Evolutionary conservation across 495 filamentous ascomycete species (phyloP).

Genomic region (Tuber magnatum): DNA sequence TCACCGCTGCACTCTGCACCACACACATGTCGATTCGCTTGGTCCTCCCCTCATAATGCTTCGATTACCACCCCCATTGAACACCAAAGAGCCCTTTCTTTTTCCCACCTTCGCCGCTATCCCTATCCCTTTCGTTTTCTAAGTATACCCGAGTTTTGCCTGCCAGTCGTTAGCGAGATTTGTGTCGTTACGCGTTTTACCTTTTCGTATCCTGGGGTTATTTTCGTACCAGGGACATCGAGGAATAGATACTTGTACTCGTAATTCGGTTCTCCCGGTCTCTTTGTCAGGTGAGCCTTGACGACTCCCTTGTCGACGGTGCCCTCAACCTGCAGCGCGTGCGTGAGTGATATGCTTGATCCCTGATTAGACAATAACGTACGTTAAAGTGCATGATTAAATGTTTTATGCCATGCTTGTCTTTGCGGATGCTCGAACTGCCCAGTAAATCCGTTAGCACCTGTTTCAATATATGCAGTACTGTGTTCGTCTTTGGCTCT

Average conservation of each 20-base stretch:
- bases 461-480: neutral
- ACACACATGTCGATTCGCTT: slow-evolving; percentile 50
- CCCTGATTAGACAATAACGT: slow-evolving; percentile 29
- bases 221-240: slow-evolving; percentile 57
- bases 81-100: slow-evolving; percentile 61
- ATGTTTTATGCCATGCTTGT: slow-evolving; percentile 70
- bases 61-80: slow-evolving; percentile 51
- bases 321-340: slow-evolving; percentile 62
- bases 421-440: slow-evolving; percentile 61
- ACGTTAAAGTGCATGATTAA: slow-evolving; percentile 84
- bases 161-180: slow-evolving; percentile 19
- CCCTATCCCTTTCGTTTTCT: slow-evolving; percentile 50
- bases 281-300: slow-evolving; percentile 66
- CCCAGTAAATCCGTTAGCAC: slow-evolving; percentile 1
- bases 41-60: slow-evolving; percentile 30
- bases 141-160: slow-evolving; percentile 55
- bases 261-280: slow-evolving; percentile 56
- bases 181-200: slow-evolving; percentile 6
- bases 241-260: slow-evolving; percentile 74
- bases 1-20: slow-evolving; percentile 49
- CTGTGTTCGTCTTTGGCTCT: neutral
- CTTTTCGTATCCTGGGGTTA: slow-evolving; percentile 10
- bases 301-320: slow-evolving; percentile 68
- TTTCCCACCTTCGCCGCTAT: slow-evolving; percentile 41
- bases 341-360: slow-evolving; percentile 1